phyloP scores from a whole-genome alignment of 352 stramenopile genomes.

The Globisporangium ultimum region DNA sequence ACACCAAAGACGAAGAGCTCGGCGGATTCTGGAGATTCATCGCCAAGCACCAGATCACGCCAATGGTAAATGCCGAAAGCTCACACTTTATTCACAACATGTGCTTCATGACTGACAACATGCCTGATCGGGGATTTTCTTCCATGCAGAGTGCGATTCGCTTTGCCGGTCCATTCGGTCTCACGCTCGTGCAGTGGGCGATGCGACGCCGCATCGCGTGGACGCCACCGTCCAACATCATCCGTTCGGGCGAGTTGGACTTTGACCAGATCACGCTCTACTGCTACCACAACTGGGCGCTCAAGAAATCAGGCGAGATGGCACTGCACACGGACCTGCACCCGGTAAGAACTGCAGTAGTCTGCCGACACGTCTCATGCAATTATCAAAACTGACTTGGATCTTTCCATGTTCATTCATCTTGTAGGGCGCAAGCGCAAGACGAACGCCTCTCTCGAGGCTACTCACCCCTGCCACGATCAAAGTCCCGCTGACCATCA shows the following conservation, averaged over 20 bases:
- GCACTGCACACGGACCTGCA: slow-evolving; percentile 77
- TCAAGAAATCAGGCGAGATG: slow-evolving; percentile 66
- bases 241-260: slow-evolving; percentile 66
- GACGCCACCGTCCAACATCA: slow-evolving; percentile 66
- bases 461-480: slow-evolving; percentile 51
- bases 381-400: neutral
- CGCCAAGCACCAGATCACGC: slow-evolving; percentile 51
- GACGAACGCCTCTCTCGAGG: slow-evolving; percentile 39
- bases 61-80: slow-evolving; percentile 37
- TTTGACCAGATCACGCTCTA: slow-evolving; percentile 69
- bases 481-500: slow-evolving; percentile 70
- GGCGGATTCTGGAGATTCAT: slow-evolving; percentile 38
- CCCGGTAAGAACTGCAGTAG: slow-evolving; percentile 25
- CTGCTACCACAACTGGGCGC: slow-evolving; percentile 82
- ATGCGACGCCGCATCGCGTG: slow-evolving; percentile 57
- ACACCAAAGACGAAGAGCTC: slow-evolving; percentile 31
- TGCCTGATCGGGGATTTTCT: slow-evolving; percentile 1
- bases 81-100: too few relatives aligned
- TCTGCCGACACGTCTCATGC: too few relatives aligned
- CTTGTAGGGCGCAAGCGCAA: slow-evolving; percentile 46
- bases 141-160: slow-evolving; percentile 48
- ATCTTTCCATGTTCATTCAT: neutral
- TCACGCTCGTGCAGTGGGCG: slow-evolving; percentile 47
- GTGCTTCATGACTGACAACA: neutral
- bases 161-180: slow-evolving; percentile 59